A percentile compares a stretch with the other conserved stretches of the same genome.
phyloP scores from a whole-genome alignment of 352 stramenopile species.

The Sclerospora graminicola region DNA sequence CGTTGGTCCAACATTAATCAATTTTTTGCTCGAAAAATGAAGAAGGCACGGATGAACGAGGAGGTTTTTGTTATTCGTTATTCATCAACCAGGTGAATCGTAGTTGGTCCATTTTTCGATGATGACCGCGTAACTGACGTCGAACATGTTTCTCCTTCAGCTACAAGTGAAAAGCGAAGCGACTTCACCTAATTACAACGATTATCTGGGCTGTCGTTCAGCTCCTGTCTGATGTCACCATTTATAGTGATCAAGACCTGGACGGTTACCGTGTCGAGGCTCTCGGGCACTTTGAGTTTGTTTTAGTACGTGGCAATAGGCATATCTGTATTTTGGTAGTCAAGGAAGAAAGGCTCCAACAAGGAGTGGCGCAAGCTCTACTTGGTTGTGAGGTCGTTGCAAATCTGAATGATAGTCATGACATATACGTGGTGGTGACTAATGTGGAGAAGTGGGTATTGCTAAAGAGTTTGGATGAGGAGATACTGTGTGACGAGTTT shows the following conservation, averaged over 20 bases:
- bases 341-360: no score
- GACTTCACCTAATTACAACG: background rate
- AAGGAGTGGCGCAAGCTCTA: no score
- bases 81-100: background rate
- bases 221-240: background rate
- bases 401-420: no score
- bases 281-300: background rate
- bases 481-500: no score
- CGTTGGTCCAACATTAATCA: background rate
- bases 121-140: background rate
- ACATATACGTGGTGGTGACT: no score
- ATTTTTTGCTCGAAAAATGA: background rate
- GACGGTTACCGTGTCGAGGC: background rate
- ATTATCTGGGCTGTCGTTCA: background rate
- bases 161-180: background rate
- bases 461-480: no score
- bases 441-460: no score
- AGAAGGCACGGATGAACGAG: background rate
- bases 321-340: no score
- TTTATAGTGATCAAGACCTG: background rate
- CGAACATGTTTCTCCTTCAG: background rate
- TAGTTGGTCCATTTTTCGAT: background rate
- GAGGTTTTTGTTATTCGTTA: background rate
- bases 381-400: no score
- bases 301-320: no score